Conservation (phyloP, 208 protist genomes). For the Trypanosoma lewisi region DNA sequence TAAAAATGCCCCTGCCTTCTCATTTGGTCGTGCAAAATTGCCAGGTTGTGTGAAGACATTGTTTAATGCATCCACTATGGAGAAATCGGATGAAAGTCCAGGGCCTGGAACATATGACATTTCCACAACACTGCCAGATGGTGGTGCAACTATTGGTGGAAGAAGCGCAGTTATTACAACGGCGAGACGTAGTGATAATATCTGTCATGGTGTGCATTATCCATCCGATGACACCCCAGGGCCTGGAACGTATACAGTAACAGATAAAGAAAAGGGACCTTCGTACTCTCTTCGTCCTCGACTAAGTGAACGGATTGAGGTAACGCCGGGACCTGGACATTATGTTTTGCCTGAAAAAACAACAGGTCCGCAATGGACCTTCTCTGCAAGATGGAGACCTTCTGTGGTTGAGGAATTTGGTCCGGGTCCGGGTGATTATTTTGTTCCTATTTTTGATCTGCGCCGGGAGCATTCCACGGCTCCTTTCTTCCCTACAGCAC, state of each 20-base stretch:
- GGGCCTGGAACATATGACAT: slow-evolving; percentile 15
- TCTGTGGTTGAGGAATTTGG: neutral
- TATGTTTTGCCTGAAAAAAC: slow-evolving; percentile 26
- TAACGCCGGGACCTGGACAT: slow-evolving; percentile 26
- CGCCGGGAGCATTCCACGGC: slow-evolving; percentile 10
- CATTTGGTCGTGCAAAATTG: slow-evolving; percentile 22
- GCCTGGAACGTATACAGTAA: slow-evolving; percentile 32
- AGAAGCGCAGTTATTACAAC: slow-evolving; percentile 16
- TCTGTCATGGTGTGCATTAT: slow-evolving; percentile 20
- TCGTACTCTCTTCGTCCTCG: slow-evolving; percentile 25
- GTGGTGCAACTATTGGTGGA: slow-evolving; percentile 1
- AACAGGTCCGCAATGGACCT: slow-evolving; percentile 30
- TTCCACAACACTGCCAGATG: slow-evolving; percentile 4
- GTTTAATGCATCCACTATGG: neutral
- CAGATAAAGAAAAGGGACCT: slow-evolving; percentile 18
- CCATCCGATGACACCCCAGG: slow-evolving; percentile 33
- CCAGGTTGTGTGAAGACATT: neutral
- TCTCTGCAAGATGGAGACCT: slow-evolving; percentile 8
- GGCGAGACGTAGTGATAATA: slow-evolving; percentile 16
- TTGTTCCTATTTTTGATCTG: slow-evolving; percentile 22
- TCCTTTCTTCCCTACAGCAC: slow-evolving; percentile 21
- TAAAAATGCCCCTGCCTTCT: slow-evolving; percentile 25
- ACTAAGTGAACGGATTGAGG: neutral
- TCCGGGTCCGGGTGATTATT: slow-evolving; percentile 31
- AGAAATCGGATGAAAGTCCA: slow-evolving; percentile 25